A percentile compares a stretch with the other conserved stretches of the same genome.
Evolutionary conservation across 2,329 filamentous ascomycete genomes (phyloP).

Genomic region (Sporothrix humicola): DNA sequence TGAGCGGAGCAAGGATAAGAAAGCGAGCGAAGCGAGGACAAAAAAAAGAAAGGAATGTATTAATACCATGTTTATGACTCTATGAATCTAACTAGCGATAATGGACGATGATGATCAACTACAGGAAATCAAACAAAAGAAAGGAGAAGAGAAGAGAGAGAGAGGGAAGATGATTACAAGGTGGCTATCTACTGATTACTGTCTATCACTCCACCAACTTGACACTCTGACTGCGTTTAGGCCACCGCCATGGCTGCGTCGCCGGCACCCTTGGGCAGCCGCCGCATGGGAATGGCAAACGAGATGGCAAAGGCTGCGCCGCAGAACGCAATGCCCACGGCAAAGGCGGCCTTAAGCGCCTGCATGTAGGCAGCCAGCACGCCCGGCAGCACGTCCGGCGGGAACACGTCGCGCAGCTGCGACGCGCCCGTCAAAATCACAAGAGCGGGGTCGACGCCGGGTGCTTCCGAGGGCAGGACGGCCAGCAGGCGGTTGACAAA

Average conservation of each 20-base stretch:
- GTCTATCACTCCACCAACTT: neutral
- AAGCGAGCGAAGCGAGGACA: too few relatives aligned
- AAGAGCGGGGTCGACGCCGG: constrained; percentile 3
- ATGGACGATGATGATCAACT: neutral
- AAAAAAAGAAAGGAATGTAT: too few relatives aligned
- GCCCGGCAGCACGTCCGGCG: constrained; percentile 50
- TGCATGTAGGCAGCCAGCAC: constrained; percentile 63
- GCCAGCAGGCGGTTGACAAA: constrained; percentile 36
- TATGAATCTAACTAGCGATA: neutral
- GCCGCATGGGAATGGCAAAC: constrained; percentile 7
- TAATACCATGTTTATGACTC: neutral
- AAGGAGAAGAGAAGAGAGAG: neutral
- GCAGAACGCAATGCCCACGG: constrained; percentile 19
- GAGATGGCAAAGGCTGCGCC: neutral
- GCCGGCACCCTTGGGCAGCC: neutral
- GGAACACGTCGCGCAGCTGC: constrained; percentile 56
- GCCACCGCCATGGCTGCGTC: constrained; percentile 3
- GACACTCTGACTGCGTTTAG: neutral
- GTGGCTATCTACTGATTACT: neutral
- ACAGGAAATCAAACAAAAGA: neutral
- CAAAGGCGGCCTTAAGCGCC: constrained; percentile 43
- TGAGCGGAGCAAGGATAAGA: too few relatives aligned
- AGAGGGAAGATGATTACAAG: neutral
- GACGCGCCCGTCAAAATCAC: constrained; percentile 51
- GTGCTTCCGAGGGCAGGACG: constrained; percentile 39